Percentiles rank a stretch among this genome's conserved stretches.
Evolutionary conservation across 2,329 filamentous ascomycete genomes (phyloP).

Genomic region (Scedosporium aurantiacum): DNA sequence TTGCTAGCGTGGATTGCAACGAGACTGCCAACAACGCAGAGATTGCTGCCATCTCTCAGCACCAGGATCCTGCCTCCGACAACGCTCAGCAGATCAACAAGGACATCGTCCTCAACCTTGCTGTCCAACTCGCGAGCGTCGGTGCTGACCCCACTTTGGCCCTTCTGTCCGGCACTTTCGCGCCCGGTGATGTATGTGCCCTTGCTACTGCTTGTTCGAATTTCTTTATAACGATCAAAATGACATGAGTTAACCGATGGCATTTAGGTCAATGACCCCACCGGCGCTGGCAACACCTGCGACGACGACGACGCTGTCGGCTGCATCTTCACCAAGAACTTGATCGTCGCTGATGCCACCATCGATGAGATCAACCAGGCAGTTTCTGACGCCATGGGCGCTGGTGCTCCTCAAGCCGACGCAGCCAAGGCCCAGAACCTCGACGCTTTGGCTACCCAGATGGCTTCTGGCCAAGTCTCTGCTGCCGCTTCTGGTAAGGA

Average conservation of each 20-base stretch:
- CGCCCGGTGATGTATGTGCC: slow-evolving; percentile 22
- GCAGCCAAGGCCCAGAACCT: not conserved
- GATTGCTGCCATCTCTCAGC: slow-evolving; percentile 31
- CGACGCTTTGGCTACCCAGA: not conserved
- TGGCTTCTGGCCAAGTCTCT: slow-evolving; percentile 1
- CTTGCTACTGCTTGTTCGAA: not conserved
- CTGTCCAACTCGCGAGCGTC: slow-evolving; percentile 29
- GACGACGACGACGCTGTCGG: slow-evolving; percentile 36
- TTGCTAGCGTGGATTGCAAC: slow-evolving; percentile 25
- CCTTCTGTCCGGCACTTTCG: slow-evolving; percentile 31
- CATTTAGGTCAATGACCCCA: slow-evolving; percentile 19
- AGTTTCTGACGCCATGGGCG: slow-evolving; percentile 17
- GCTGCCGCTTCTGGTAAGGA: slow-evolving; percentile 3
- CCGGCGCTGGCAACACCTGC: slow-evolving; percentile 41
- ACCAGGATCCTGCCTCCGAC: slow-evolving; percentile 31
- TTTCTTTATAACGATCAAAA: not conserved
- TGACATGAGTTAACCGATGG: not conserved
- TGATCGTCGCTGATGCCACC: slow-evolving; percentile 42
- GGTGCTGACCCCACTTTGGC: slow-evolving; percentile 30
- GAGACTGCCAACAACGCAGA: slow-evolving; percentile 32
- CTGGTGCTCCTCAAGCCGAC: slow-evolving; percentile 1
- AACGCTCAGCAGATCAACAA: slow-evolving; percentile 31
- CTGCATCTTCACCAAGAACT: slow-evolving; percentile 44
- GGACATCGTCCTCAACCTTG: slow-evolving; percentile 27
- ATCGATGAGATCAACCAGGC: slow-evolving; percentile 42